phyloP scores from a whole-genome alignment of 225 moss, liverwort and hornwort genomes.

The Polytrichum commune region DNA sequence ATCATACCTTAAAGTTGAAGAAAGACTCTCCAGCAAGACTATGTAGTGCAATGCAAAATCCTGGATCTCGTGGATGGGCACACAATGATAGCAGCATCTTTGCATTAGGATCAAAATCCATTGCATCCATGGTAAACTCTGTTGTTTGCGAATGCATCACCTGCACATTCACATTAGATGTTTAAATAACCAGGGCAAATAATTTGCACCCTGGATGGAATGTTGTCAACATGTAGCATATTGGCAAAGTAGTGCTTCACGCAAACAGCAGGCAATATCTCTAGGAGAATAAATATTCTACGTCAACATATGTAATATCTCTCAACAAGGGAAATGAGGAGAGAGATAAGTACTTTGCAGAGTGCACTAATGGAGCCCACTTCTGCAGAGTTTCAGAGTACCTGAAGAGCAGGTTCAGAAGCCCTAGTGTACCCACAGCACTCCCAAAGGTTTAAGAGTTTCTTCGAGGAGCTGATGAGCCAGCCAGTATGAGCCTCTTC shows the following conservation, averaged over 20 bases:
- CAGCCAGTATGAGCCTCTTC: constrained; percentile 63
- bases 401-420: constrained; percentile 65
- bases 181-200: too few species aligned
- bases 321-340: too few species aligned
- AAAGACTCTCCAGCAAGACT: constrained; percentile 66
- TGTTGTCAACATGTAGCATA: too few species aligned
- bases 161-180: constrained; percentile 19
- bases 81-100: constrained; percentile 51
- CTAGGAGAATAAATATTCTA: too few species aligned
- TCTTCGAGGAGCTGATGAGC: constrained; percentile 68
- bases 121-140: constrained; percentile 57
- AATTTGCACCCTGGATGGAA: too few species aligned
- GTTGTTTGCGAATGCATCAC: constrained; percentile 73
- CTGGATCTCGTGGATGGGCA: constrained; percentile 54
- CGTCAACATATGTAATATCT: too few species aligned
- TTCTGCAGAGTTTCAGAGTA: constrained; percentile 8
- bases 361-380: neutral
- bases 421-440: constrained; percentile 48
- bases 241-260: too few species aligned
- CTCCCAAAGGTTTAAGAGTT: constrained; percentile 67
- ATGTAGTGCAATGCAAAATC: constrained; percentile 57
- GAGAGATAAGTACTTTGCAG: too few species aligned
- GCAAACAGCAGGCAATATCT: too few species aligned
- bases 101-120: constrained; percentile 51
- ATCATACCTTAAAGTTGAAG: constrained; percentile 45